Evolutionary conservation across 768 basidiomycete species (phyloP).

Genomic region (Mycena crocata): DNA sequence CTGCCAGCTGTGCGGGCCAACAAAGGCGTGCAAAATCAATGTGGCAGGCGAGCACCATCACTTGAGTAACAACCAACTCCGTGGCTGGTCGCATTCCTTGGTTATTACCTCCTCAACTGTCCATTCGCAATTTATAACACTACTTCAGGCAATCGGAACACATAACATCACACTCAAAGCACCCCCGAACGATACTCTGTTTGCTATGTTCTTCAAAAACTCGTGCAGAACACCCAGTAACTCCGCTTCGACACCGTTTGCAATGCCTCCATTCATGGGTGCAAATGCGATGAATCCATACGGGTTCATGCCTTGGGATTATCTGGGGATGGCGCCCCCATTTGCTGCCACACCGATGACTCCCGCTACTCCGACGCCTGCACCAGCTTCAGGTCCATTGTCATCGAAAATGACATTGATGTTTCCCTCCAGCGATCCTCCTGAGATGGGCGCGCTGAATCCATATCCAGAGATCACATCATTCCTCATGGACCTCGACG

Average conservation of each 20-base stretch:
- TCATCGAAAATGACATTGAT: background rate
- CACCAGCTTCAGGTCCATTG: background rate
- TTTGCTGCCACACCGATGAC: background rate
- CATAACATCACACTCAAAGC: conserved; percentile 17
- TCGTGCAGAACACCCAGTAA: background rate
- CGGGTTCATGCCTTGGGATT: background rate
- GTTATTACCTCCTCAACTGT: background rate
- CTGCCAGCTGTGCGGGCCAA: conserved; percentile 4
- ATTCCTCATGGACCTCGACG: background rate
- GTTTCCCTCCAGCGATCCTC: conserved; percentile 10
- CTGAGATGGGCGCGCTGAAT: background rate
- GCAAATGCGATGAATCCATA: background rate
- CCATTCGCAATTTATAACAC: background rate
- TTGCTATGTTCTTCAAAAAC: conserved; percentile 8
- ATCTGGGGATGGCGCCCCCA: too few species aligned
- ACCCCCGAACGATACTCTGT: conserved; percentile 10
- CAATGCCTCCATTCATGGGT: background rate
- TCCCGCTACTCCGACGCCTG: background rate
- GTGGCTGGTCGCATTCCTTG: background rate
- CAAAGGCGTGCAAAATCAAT: conserved; percentile 15
- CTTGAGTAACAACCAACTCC: background rate
- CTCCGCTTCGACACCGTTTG: background rate
- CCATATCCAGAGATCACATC: conserved; percentile 4
- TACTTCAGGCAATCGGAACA: conserved; percentile 8
- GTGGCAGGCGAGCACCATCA: background rate